Percentiles rank a stretch among this genome's conserved stretches.
Conservation (phyloP, 345 rosid species). For the Triadica sebifera region DNA sequence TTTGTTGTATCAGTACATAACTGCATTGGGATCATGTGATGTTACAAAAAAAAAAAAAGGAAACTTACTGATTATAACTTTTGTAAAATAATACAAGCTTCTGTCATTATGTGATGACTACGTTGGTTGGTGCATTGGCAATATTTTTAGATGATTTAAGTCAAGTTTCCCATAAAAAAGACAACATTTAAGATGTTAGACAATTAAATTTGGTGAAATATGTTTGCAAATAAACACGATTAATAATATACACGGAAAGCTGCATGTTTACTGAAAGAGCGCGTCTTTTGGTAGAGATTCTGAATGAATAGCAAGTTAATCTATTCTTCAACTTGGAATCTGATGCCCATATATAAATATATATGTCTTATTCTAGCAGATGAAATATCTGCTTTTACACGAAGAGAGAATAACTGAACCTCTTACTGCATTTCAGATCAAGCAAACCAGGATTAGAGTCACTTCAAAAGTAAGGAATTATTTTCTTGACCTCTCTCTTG, state of each 20-base stretch:
- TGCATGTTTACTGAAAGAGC: too few species aligned
- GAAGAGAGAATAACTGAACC: slow-evolving; percentile 4
- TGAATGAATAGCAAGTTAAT: background rate
- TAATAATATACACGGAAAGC: background rate
- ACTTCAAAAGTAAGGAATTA: slow-evolving; percentile 66
- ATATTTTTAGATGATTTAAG: background rate
- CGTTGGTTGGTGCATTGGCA: background rate
- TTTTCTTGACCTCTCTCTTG: background rate
- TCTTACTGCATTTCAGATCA: slow-evolving; percentile 47
- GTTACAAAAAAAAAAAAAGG: background rate
- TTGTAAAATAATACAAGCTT: too few species aligned
- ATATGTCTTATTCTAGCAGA: slow-evolving; percentile 5
- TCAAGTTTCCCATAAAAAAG: background rate
- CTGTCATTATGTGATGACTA: background rate
- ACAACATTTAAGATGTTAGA: background rate
- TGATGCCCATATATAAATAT: background rate
- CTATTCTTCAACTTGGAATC: background rate
- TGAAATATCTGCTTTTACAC: background rate
- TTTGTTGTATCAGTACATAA: background rate
- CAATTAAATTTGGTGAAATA: background rate
- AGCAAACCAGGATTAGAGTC: slow-evolving; percentile 74
- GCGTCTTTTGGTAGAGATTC: background rate
- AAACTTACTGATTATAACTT: background rate
- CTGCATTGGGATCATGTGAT: background rate
- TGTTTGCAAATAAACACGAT: background rate